Evolutionary conservation across 2,329 filamentous ascomycete species (phyloP), one percentile per base, ranked within the genome.

Genomic region (Hymenoscyphus infarciens): DNA sequence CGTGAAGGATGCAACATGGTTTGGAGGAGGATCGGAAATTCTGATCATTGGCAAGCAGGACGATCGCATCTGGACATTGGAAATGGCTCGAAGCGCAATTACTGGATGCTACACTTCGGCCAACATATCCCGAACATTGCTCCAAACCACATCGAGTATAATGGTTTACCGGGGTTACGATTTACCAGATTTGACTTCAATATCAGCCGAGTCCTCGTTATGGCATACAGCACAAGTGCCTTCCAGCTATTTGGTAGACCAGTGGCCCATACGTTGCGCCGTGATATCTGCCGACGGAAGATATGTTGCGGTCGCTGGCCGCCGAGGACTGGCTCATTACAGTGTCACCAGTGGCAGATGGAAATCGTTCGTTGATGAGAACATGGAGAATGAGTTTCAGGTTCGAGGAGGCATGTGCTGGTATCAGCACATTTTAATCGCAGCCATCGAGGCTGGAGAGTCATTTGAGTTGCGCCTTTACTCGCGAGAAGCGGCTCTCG

Each of bases 331-430:
- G 59, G 94, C 94, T 10, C 95, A 99, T 75, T 99, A 99, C 76
- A 98, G 95, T 72, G 86, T 97, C 65, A 90, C 90, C 68, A 98
- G 94, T 73, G 91, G 94, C 31, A 85, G 95, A 63, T 99, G 95
- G 95, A 97, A 96, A 74, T 96, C 90, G 0, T 99, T 99, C 74
- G 83, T 89, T 57, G 92, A 93, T 70, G 83, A 87, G 29, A 85
- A 83, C 33, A 84, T 88, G 72, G 95, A 98, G 75, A 92, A 93
- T 70, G 91, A 93, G 66, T 99, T 99, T 73, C 87, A 92, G 27
- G 91, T 99, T 15, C 83, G 93, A 66, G 95, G 95, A 57, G 95
- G 95, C 6, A 97, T 99, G 93, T 98, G 94, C 74, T 99, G 95
- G 95, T 93, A 96, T 74, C 92, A 96, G 68, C 94, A 99, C 76